Conservation (phyloP, 768 basidiomycete genomes). For the Tricholoma bakamatsutake region DNA sequence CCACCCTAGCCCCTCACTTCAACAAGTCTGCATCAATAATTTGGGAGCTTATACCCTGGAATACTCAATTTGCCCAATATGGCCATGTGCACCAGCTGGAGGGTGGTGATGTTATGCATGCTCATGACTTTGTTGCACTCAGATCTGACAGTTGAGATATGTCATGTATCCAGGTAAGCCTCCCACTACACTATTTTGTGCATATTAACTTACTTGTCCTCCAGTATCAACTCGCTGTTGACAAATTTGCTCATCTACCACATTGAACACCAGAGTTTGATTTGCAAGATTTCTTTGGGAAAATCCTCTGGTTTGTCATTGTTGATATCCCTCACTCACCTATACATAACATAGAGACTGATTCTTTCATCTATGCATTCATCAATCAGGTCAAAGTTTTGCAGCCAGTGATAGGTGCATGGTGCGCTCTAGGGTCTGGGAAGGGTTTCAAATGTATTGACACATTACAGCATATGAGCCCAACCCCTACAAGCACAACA, state of each 20-base stretch:
- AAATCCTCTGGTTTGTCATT: slow-evolving; percentile 22
- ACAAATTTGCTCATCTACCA: slow-evolving; percentile 16
- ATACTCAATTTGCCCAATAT: slow-evolving; percentile 16
- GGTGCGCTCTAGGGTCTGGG: too few relatives aligned
- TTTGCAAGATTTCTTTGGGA: slow-evolving; percentile 20
- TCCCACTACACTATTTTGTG: background rate
- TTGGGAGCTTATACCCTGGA: background rate
- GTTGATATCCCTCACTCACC: slow-evolving; percentile 15
- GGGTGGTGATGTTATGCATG: slow-evolving; percentile 25
- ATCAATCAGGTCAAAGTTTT: slow-evolving; percentile 8
- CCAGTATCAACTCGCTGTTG: slow-evolving; percentile 29
- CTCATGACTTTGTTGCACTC: slow-evolving; percentile 2
- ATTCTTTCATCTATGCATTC: slow-evolving; percentile 20
- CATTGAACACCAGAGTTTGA: slow-evolving; percentile 8
- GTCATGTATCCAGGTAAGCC: slow-evolving; percentile 26
- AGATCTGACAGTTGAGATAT: slow-evolving; percentile 23
- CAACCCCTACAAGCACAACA: too few relatives aligned
- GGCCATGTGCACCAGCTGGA: slow-evolving; percentile 19
- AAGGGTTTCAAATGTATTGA: too few relatives aligned
- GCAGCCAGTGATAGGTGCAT: too few relatives aligned
- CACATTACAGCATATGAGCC: too few relatives aligned
- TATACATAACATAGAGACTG: slow-evolving; percentile 9
- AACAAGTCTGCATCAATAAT: background rate
- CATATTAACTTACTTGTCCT: background rate
- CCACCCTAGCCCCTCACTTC: background rate